phyloP scores from a whole-genome alignment of 139 green algal species.

The Deuterostichococcus epilithicus region DNA sequence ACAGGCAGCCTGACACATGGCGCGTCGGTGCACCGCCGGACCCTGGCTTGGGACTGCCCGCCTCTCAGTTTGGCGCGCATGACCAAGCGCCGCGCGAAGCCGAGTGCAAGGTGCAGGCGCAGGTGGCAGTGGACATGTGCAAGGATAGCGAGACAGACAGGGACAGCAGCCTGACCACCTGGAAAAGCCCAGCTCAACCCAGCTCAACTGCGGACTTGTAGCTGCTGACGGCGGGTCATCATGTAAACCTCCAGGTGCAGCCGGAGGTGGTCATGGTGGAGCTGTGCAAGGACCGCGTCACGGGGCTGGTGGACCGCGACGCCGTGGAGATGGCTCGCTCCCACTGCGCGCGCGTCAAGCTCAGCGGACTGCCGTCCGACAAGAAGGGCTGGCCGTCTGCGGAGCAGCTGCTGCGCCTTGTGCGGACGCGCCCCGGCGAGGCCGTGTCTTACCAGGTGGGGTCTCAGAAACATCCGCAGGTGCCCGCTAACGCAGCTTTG shows the following conservation, averaged over 20 bases:
- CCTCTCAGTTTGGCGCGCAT: too few relatives aligned
- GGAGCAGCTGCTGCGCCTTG: conserved; percentile 32
- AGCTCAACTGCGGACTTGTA: too few relatives aligned
- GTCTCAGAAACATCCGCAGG: too few relatives aligned
- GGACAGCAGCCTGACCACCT: not conserved
- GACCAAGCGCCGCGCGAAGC: too few relatives aligned
- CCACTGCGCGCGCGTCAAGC: not conserved
- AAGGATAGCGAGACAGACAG: too few relatives aligned
- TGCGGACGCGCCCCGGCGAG: not conserved
- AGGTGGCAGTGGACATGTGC: too few relatives aligned
- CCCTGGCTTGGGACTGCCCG: too few relatives aligned
- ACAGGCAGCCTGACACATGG: not conserved
- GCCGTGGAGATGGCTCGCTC: conserved; percentile 5
- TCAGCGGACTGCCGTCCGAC: not conserved
- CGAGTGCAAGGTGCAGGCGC: too few relatives aligned
- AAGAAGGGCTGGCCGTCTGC: conserved; percentile 42
- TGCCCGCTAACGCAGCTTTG: too few relatives aligned
- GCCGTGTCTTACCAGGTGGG: not conserved
- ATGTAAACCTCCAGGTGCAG: not conserved
- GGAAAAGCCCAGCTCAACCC: not conserved
- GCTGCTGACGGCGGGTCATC: too few relatives aligned
- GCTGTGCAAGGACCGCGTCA: conserved; percentile 76
- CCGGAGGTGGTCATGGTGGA: conserved; percentile 68
- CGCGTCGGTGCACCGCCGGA: too few relatives aligned
- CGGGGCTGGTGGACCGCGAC: conserved; percentile 56